Evolutionary conservation across 331 rosid species (phyloP), one percentile per base, ranked within the genome.

Genomic region (Pyrus hybrid): DNA sequence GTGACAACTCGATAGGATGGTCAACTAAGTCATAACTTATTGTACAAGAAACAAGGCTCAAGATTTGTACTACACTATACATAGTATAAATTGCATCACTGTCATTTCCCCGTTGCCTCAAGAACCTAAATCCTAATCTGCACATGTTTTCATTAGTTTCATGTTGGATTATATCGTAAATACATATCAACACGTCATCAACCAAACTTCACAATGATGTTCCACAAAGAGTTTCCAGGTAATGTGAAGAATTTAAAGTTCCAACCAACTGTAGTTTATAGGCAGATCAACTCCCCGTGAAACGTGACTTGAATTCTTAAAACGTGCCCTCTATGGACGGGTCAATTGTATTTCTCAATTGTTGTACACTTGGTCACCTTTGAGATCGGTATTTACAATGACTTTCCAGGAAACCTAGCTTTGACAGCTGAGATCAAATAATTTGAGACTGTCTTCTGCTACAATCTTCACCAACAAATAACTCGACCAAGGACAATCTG

Each of bases 401-500:
- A 57, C 8, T 57, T 57, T 57, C 35, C 23, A 45, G 49, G 16
- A 43, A 23, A 22, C 8, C 26, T 5, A 18, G 23, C 63, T 49
- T 23, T 51, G 57, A 51, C 21, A 56, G 25, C 5, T 56, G 23
- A 56, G 23, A 12, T 13, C 5, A 61, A 18, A 25, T 23, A 23
- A 61, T 13, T 61, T 12, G 65, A 23, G 5, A 7, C 9, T n/a
- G 29, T 57, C 63, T 26, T 21, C 3, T 22, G 22, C 29, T 8
- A 18, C 3, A 21, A 21, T 26, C 8, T 61, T 25, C 7, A 61
- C 8, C 74, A 71, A 6, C 18, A 18, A 37, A 23, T 7, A 13
- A 57, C 21, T 61, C 28, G 64, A 54, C 74, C 78, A 84, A 47
- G 80, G 79, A 62, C 58, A 67, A 72, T 75, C 67, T n/a, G 33